These are phyloP conservation scores for Trypanosoma melophagium DNA, from an alignment of 208 protist genomes.

Conservation along the genomic window DNA sequence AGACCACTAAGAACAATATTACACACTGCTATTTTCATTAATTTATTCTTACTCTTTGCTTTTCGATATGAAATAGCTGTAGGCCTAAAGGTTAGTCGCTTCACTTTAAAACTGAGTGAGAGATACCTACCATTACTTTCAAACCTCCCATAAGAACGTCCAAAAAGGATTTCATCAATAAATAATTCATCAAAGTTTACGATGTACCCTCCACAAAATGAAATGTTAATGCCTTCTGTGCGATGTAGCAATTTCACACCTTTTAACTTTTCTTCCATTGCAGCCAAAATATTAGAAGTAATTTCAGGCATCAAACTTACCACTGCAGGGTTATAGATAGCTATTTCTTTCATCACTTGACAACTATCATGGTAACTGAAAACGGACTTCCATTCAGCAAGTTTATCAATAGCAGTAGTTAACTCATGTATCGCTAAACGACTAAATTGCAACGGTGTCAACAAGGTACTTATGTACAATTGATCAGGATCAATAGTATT, in stretches of 20 bases:
- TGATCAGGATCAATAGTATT: not conserved
- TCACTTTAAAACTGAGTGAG: constrained; percentile 34
- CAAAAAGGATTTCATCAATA: constrained; percentile 39
- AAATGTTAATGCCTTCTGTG: constrained; percentile 35
- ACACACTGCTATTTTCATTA: constrained; percentile 15
- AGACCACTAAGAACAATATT: constrained; percentile 26
- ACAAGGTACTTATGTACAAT: not conserved
- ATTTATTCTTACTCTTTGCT: not conserved
- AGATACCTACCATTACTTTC: constrained; percentile 41
- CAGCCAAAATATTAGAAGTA: constrained; percentile 36
- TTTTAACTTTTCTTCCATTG: constrained; percentile 31
- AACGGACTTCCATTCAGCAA: constrained; percentile 43
- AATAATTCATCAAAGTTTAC: constrained; percentile 45
- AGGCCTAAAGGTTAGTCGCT: constrained; percentile 40
- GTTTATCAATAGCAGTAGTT: constrained; percentile 29
- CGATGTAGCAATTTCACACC: constrained; percentile 32
- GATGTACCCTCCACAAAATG: constrained; percentile 43
- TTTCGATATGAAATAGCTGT: constrained; percentile 50
- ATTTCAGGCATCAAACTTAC: constrained; percentile 30
- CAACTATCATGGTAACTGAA: constrained; percentile 45
- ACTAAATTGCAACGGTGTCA: constrained; percentile 35
- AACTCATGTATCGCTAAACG: constrained; percentile 40
- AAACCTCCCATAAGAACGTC: constrained; percentile 37
- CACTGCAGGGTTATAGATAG: constrained; percentile 36
- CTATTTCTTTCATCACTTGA: constrained; percentile 46